Conservation (phyloP, 768 basidiomycete genomes). For the Galerina sulciceps region DNA sequence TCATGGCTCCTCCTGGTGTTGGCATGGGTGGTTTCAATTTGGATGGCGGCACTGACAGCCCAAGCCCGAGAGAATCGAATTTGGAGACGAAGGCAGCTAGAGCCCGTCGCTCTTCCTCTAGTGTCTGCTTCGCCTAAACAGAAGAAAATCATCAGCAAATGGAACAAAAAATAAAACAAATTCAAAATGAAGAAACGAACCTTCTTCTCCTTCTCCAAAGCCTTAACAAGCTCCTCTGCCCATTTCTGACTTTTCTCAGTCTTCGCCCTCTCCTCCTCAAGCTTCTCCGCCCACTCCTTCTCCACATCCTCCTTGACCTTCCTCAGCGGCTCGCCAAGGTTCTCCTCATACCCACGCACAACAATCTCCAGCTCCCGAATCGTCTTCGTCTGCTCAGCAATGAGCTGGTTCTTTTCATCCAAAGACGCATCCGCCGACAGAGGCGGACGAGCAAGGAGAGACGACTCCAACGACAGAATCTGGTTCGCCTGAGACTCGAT, state of each 20-base stretch:
- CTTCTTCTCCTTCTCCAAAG: slow-evolving; percentile 82
- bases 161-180: background rate
- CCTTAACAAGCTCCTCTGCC: slow-evolving; percentile 74
- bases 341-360: slow-evolving; percentile 73
- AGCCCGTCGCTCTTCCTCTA: slow-evolving; percentile 81
- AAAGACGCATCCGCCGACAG: slow-evolving; percentile 69
- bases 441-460: slow-evolving; percentile 72
- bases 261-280: slow-evolving; percentile 60
- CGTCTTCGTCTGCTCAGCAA: slow-evolving; percentile 73
- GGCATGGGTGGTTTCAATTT: slow-evolving; percentile 55
- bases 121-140: slow-evolving; percentile 53
- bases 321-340: slow-evolving; percentile 68
- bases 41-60: slow-evolving; percentile 35
- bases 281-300: slow-evolving; percentile 65
- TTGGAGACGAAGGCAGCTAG: slow-evolving; percentile 81
- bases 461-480: slow-evolving; percentile 81
- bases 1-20: slow-evolving; percentile 52
- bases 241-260: slow-evolving; percentile 75
- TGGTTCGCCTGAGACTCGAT: slow-evolving; percentile 83
- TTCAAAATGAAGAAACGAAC: slow-evolving; percentile 30
- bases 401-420: slow-evolving; percentile 73
- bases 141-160: background rate
- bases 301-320: slow-evolving; percentile 76
- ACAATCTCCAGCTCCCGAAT: slow-evolving; percentile 80
- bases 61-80: slow-evolving; percentile 75